These are phyloP conservation scores for Halophytophthora batemanensis DNA, from an alignment of 352 stramenopile species.

Conservation along the genomic window DNA sequence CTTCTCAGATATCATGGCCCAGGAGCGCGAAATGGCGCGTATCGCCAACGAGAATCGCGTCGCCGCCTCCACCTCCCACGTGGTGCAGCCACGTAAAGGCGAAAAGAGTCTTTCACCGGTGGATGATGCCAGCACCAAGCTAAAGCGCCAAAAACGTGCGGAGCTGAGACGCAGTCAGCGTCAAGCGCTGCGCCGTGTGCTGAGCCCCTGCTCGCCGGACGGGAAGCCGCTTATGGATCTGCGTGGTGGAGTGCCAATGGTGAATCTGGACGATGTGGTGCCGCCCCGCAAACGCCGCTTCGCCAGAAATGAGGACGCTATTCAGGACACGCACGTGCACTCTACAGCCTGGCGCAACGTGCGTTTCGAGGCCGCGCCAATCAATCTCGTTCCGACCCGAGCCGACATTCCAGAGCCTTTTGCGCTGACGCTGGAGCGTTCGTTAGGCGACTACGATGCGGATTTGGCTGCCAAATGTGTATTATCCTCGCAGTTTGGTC, in stretches of 20 bases:
- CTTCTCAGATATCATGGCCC: constrained; percentile 51
- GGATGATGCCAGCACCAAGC: constrained; percentile 13
- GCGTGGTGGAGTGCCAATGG: constrained; percentile 17
- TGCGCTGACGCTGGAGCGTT: constrained; percentile 26
- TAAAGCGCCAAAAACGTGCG: constrained; percentile 44
- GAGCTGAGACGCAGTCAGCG: constrained; percentile 47
- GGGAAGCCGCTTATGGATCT: constrained; percentile 22
- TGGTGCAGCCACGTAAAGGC: constrained; percentile 37
- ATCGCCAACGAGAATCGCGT: constrained; percentile 31
- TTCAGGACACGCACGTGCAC: constrained; percentile 45
- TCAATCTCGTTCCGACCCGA: constrained; percentile 40
- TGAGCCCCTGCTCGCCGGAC: constrained; percentile 48
- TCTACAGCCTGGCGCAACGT: constrained; percentile 65
- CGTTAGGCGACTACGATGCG: constrained; percentile 40
- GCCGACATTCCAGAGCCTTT: constrained; percentile 29
- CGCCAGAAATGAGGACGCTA: constrained; percentile 30
- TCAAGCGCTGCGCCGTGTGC: constrained; percentile 39
- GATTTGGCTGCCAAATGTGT: constrained; percentile 29
- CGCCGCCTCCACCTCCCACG: constrained; percentile 5
- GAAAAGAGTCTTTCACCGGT: constrained; percentile 20
- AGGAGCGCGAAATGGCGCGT: constrained; percentile 49
- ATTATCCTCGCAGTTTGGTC: constrained; percentile 17
- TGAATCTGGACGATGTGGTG: constrained; percentile 19
- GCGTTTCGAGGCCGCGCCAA: constrained; percentile 24
- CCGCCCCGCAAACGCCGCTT: constrained; percentile 21